These are phyloP conservation scores for Eimeria maxima DNA, from an alignment of 169 alveolate genomes.

Conservation along the genomic window DNA sequence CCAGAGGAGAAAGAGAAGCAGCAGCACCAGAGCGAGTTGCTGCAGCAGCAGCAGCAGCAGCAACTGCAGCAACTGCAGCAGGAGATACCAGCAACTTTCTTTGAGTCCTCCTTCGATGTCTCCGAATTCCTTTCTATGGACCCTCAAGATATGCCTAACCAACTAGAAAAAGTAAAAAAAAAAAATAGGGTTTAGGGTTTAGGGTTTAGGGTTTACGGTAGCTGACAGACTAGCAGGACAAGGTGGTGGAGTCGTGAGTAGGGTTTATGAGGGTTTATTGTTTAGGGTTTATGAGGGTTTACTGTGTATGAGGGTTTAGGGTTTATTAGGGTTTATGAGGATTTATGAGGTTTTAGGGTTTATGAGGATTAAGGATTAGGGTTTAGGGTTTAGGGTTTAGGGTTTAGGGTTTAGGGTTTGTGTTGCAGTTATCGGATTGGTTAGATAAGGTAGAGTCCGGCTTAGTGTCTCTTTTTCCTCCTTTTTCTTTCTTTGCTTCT, in stretches of 20 bases:
- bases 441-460: conserved; percentile 38
- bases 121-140: not conserved
- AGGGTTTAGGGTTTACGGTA: not conserved
- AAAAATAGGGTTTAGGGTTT: conserved; percentile 15
- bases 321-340: not conserved
- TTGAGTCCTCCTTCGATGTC: conserved; percentile 22
- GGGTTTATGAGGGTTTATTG: not conserved
- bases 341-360: not conserved
- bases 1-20: conserved; percentile 35
- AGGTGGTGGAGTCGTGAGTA: too few species aligned
- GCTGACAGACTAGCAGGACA: too few species aligned
- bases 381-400: not conserved
- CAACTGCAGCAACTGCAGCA: conserved; percentile 50
- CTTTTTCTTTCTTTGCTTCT: not conserved
- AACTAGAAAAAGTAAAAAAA: not conserved
- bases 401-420: conserved; percentile 43
- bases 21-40: conserved; percentile 36
- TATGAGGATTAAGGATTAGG: not conserved
- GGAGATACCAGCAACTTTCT: conserved; percentile 16
- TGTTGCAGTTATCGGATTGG: conserved; percentile 34
- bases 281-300: not conserved
- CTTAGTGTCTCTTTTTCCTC: not conserved
- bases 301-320: not conserved
- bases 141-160: not conserved
- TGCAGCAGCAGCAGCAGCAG: conserved; percentile 33